Evolutionary conservation across 768 basidiomycete species (phyloP).

Genomic region (Tricholoma saponaceum): DNA sequence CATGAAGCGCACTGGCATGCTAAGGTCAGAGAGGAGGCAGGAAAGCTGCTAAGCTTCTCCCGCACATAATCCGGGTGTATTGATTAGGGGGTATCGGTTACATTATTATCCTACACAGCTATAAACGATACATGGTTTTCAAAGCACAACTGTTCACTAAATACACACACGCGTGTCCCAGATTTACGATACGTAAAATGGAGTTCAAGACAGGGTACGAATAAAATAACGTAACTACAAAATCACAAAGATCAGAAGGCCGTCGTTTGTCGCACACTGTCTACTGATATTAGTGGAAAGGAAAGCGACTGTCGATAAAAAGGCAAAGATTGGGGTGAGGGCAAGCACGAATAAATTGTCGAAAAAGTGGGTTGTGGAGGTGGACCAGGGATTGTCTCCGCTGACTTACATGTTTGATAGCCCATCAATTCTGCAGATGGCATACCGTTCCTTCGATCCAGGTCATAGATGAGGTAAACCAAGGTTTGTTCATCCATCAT

Average conservation of each 20-base stretch:
- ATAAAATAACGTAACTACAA: not conserved
- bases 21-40: slow-evolving; percentile 64
- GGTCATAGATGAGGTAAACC: slow-evolving; percentile 62
- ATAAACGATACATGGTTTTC: not conserved
- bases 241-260: not conserved
- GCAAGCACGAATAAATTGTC: not conserved
- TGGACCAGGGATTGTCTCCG: slow-evolving; percentile 5
- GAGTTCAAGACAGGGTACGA: not conserved
- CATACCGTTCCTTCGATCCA: slow-evolving; percentile 53
- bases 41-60: slow-evolving; percentile 44
- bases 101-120: not conserved
- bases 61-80: slow-evolving; percentile 26
- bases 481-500: slow-evolving; percentile 60
- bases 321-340: slow-evolving; percentile 3
- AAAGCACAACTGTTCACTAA: slow-evolving; percentile 4
- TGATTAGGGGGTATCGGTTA: not conserved
- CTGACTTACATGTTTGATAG: slow-evolving; percentile 33
- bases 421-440: slow-evolving; percentile 61
- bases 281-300: not conserved
- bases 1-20: slow-evolving; percentile 59
- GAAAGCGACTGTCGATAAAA: slow-evolving; percentile 3
- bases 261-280: slow-evolving; percentile 1
- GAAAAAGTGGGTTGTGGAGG: slow-evolving; percentile 5
- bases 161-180: not conserved
- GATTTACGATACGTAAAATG: not conserved